Conservation (phyloP, 2,329 filamentous ascomycete genomes). For the Kalmusia sp. region DNA sequence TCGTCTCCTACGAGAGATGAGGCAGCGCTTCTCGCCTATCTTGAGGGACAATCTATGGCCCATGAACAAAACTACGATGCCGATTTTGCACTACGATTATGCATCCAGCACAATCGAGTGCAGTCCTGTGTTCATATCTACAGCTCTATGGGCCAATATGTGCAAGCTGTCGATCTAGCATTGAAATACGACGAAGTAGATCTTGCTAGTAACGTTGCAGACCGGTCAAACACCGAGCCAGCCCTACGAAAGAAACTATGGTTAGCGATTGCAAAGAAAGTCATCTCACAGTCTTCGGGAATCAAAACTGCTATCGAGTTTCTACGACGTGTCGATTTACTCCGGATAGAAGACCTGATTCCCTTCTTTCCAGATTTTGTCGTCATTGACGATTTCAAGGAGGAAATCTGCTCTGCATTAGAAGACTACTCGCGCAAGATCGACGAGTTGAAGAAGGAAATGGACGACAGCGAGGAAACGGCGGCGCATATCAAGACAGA, state of each 20-base stretch:
- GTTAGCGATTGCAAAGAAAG: constrained; percentile 93
- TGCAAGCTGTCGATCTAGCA: constrained; percentile 90
- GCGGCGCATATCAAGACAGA: constrained; percentile 90
- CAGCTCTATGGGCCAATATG: constrained; percentile 92
- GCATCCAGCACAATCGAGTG: constrained; percentile 92
- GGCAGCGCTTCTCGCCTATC: constrained; percentile 82
- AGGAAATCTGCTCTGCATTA: constrained; percentile 92
- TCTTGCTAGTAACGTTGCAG: constrained; percentile 86
- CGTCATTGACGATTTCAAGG: constrained; percentile 98
- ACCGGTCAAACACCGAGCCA: constrained; percentile 79
- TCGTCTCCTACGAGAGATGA: constrained; percentile 85
- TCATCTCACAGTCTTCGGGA: constrained; percentile 83
- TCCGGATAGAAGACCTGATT: constrained; percentile 95
- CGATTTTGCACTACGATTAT: constrained; percentile 93
- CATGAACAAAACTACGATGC: constrained; percentile 88
- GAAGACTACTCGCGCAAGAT: constrained; percentile 95
- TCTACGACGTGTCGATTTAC: constrained; percentile 85
- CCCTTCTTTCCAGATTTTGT: constrained; percentile 99
- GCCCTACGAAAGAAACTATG: constrained; percentile 90
- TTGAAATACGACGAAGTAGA: constrained; percentile 89
- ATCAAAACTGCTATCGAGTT: constrained; percentile 92
- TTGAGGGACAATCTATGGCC: constrained; percentile 79
- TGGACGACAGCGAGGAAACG: constrained; percentile 92
- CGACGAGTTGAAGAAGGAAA: constrained; percentile 85
- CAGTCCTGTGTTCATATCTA: constrained; percentile 97